Percentiles rank a stretch among this genome's conserved stretches.
Conservation (phyloP, 495 filamentous ascomycete species). For the Cercophora scortea region DNA sequence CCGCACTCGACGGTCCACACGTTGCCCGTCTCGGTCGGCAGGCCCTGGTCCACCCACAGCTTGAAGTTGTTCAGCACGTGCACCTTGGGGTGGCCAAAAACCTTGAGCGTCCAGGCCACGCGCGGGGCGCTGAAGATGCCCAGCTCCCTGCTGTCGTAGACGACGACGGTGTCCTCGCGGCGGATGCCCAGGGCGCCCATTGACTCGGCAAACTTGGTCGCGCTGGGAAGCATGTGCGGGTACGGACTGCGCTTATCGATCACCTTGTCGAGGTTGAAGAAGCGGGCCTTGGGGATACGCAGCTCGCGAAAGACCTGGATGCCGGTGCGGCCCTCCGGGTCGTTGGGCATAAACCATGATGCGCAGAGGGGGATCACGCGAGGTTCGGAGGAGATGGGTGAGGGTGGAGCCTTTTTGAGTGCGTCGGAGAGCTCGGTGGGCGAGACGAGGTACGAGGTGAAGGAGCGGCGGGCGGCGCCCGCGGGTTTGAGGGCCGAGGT, state of each 20-base stretch:
- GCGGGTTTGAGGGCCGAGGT: constrained; percentile 1
- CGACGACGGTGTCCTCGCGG: constrained; percentile 78
- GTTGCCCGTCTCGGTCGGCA: constrained; percentile 73
- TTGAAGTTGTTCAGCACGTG: constrained; percentile 93
- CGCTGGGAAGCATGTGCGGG: constrained; percentile 90
- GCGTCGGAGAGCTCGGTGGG: constrained; percentile 74
- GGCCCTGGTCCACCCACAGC: constrained; percentile 74
- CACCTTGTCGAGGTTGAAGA: constrained; percentile 90
- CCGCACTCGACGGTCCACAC: constrained; percentile 52
- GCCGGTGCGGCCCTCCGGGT: constrained; percentile 61
- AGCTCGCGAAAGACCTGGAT: constrained; percentile 63
- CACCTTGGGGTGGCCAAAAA: constrained; percentile 86
- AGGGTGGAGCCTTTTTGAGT: constrained; percentile 65
- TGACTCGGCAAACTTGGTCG: constrained; percentile 70
- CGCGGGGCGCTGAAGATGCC: constrained; percentile 92
- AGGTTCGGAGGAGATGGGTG: constrained; percentile 66
- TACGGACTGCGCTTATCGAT: constrained; percentile 83
- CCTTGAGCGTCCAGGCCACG: constrained; percentile 83
- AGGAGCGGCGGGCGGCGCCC: constrained; percentile 28
- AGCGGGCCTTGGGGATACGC: constrained; percentile 81
- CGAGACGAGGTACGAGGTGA: constrained; percentile 78
- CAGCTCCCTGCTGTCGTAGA: constrained; percentile 82
- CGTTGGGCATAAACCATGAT: constrained; percentile 94
- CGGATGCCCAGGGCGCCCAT: constrained; percentile 85
- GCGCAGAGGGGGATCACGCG: constrained; percentile 84